These are phyloP conservation scores for Hypoxylon crocopeplum DNA, from an alignment of 495 filamentous ascomycete genomes.

Conservation along the genomic window DNA sequence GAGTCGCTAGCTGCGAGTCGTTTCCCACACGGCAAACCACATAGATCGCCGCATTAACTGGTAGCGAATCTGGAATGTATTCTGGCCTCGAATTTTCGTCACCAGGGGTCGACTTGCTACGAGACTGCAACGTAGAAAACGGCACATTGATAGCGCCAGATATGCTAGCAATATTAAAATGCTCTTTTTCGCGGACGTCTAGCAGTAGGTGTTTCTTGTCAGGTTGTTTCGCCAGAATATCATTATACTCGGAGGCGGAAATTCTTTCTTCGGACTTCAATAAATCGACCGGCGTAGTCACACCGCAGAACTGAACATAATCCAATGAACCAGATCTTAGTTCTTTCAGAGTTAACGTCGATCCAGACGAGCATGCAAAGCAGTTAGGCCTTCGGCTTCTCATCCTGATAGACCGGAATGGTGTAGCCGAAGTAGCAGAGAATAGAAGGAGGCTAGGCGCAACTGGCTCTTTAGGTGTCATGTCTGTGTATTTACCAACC, in stretches of 20 bases:
- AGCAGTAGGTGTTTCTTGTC: constrained; percentile 62
- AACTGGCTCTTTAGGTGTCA: constrained; percentile 27
- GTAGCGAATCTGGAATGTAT: constrained; percentile 53
- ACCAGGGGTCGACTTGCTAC: constrained; percentile 30
- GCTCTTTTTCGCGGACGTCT: constrained; percentile 83
- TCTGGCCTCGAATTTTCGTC: constrained; percentile 32
- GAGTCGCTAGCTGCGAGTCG: constrained; percentile 83
- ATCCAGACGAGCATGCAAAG: constrained; percentile 71
- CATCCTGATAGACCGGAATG: constrained; percentile 77
- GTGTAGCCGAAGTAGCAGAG: constrained; percentile 68
- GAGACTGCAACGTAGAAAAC: constrained; percentile 62
- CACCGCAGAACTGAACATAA: constrained; percentile 82
- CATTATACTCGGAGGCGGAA: constrained; percentile 61
- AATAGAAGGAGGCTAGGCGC: constrained; percentile 70
- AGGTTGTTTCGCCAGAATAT: constrained; percentile 35
- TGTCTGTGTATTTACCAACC: constrained; percentile 7
- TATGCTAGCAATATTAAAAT: constrained; percentile 82
- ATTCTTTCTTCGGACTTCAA: constrained; percentile 68
- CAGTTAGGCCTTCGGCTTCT: constrained; percentile 70
- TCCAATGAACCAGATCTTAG: constrained; percentile 70
- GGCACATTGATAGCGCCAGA: constrained; percentile 79
- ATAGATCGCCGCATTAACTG: constrained; percentile 61
- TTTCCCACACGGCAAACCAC: constrained; percentile 87
- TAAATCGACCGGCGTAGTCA: constrained; percentile 53
- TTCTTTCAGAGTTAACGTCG: constrained; percentile 66